These are phyloP conservation scores for Saururus chinensis DNA, from an alignment of 164 flowering plant species.

Conservation along the genomic window DNA sequence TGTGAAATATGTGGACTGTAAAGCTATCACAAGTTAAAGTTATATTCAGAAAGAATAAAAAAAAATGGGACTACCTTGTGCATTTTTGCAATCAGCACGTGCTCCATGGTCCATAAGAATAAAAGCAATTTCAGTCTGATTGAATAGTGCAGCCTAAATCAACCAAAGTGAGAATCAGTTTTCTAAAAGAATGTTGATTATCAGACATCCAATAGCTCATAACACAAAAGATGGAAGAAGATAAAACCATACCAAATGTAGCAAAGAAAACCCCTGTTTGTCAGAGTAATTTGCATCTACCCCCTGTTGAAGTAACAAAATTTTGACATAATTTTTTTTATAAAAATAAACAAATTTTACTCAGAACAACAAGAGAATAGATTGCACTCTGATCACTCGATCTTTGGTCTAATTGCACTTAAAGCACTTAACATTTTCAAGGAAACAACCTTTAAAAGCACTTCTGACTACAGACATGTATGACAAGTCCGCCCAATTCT, in stretches of 20 bases:
- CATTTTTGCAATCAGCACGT: conserved; percentile 57
- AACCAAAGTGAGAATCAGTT: neutral
- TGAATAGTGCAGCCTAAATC: conserved; percentile 81
- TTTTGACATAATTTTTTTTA: neutral
- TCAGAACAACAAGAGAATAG: too few relatives aligned
- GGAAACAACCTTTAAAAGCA: neutral
- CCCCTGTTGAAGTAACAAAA: conserved; percentile 42
- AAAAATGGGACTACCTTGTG: conserved; percentile 51
- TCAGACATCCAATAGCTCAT: neutral
- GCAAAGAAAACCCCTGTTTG: conserved; percentile 81
- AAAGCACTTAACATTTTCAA: neutral
- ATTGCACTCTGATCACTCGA: too few relatives aligned
- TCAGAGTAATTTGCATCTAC: conserved; percentile 93
- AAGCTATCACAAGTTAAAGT: too few relatives aligned
- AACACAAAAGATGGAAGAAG: neutral
- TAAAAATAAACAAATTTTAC: neutral
- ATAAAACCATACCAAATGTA: conserved; percentile 65
- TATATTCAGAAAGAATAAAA: neutral
- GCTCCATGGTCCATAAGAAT: conserved; percentile 85
- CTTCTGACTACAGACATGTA: too few relatives aligned
- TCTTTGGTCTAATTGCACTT: too few relatives aligned
- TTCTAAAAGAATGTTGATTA: conserved; percentile 5
- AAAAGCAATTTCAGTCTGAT: conserved; percentile 79
- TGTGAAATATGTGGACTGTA: neutral
- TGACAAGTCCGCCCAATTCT: too few relatives aligned